Evolutionary conservation across 2,329 filamentous ascomycete genomes (phyloP), one percentile per base, ranked within the genome.

Genomic region (Phaeoacremonium minimum): DNA sequence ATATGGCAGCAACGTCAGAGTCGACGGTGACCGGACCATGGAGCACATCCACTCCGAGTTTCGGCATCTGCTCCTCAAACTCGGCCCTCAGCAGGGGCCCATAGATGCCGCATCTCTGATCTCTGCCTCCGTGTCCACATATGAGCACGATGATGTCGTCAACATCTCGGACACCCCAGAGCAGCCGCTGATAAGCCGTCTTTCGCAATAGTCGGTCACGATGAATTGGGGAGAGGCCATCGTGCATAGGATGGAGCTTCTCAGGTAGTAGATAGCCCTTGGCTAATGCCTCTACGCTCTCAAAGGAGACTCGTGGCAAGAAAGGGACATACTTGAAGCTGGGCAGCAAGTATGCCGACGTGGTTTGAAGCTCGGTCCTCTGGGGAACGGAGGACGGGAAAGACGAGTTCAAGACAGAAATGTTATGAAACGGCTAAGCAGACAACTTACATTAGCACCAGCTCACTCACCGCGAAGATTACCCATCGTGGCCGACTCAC

Each of bases 71-170:
- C 7, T 58, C 60, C 46, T 79, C 72, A 47, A 97, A 97, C 48
- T 89, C 83, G 0, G 61, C 61, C 47, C 77, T 67, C 12, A 97
- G 66, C 2, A 87, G 61, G 0, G 89, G 88, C 0, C 87, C 90
- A 45, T 91, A 70, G 15, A 87, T 63, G 0, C 93, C 91, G 52
- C 93, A 98, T 35, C 93, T 75, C 50, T 71, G 67, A 55, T 98
- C 93, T 9, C 93, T 73, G 3, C 81, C 80, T 12, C 83, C 85
- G 50, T 98, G 93, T 0, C 89, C 88, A 54, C 93, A 98, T 30
- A 96, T 83, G 15, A 97, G 64, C 18, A 98, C 77, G n/a, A 87
- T 50, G 5, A 89, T 69, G 43, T 89, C 83, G 13, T 74, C 53
- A 7, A 85, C 74, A 40, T 80, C 74, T 9, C 73, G 64, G 5